Conservation (phyloP, 2,329 filamentous ascomycete genomes). For the Juglanconis juglandina region DNA sequence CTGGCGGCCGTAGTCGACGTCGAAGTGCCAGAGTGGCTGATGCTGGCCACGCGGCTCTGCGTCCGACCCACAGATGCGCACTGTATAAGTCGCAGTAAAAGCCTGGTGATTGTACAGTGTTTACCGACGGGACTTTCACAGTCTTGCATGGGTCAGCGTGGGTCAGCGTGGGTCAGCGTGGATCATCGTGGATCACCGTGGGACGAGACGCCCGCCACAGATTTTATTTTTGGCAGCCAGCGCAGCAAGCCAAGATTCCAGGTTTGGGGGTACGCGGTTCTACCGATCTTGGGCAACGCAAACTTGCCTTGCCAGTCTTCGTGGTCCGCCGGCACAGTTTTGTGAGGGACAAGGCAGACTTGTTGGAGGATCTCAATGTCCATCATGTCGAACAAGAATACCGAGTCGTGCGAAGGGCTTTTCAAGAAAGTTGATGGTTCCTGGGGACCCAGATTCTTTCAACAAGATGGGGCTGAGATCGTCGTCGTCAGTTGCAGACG, state of each 20-base stretch:
- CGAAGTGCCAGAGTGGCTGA: constrained; percentile 8
- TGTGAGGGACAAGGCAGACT: not conserved
- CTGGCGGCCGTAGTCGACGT: not conserved
- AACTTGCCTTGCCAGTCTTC: not conserved
- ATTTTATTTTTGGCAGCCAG: constrained; percentile 16
- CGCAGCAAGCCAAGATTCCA: not conserved
- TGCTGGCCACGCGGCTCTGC: constrained; percentile 15
- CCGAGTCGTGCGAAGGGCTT: not conserved
- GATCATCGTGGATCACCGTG: not conserved
- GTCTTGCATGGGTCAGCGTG: not conserved
- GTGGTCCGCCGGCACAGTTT: not conserved
- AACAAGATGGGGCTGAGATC: not conserved
- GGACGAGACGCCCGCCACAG: constrained; percentile 6
- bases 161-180: not conserved
- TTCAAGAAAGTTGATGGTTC: not conserved
- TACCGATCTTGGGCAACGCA: not conserved
- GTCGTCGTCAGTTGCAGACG: not conserved
- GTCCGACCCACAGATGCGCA: not conserved
- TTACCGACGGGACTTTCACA: not conserved
- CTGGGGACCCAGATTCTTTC: not conserved
- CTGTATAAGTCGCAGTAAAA: not conserved
- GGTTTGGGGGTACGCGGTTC: not conserved
- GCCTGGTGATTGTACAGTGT: not conserved
- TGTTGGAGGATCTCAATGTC: not conserved
- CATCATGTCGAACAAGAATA: too few relatives aligned